Base-by-base conservation (phyloP, 2,329 filamentous ascomycete genomes). In the Pseudogymnoascus sp. region DNA sequence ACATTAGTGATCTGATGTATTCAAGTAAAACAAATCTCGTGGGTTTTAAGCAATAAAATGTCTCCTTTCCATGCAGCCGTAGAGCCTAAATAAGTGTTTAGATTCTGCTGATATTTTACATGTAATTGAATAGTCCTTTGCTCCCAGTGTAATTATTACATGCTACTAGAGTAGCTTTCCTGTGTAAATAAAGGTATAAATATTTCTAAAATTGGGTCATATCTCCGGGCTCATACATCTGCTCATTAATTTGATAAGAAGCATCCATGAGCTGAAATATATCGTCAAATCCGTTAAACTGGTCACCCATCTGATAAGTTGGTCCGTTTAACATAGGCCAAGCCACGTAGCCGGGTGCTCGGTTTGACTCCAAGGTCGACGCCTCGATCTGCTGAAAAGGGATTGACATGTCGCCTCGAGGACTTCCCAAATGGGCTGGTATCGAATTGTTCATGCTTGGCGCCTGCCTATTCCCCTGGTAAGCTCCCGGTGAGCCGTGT, bases 241-340 rank as follows among this genome's bases (percentile, higher is more conserved):
- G 64, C 19, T 62, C 65, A 25, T 61, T 64, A 12, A 66, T 41
- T 30, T 61, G 60, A 38, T 67, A 67, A 23, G 65, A 66, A n/a
- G 62, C 60, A 61, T 67, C 65, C 64, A 67, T 66, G 23, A 67
- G 59, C 28, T 67, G 62, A 42, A 67, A 67, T 14, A 67, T 64
- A 45, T 66, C 64, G 16, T 60, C 30, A 28, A 52, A 41, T 39
- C 25, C 41, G 22, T 45, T 45, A n/a, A 25, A 25, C 41, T 45
- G 41, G 5, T 25, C 41, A 45, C 41, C 19, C 41, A 45, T 45
- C 41, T 45, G 22, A n/a, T 45, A 45, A 25, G 2, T 45, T 25
- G 41, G 41, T 45, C 41, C 41, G 19, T 25, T 45, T 45, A 14
- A 25, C 41, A 45, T 25, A 45, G 41, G 22, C 41, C 41, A 45